A percentile compares a stretch with the other conserved stretches of the same genome.
Conservation (phyloP, 2,329 filamentous ascomycete species). For the Pseudonectria buxi region DNA sequence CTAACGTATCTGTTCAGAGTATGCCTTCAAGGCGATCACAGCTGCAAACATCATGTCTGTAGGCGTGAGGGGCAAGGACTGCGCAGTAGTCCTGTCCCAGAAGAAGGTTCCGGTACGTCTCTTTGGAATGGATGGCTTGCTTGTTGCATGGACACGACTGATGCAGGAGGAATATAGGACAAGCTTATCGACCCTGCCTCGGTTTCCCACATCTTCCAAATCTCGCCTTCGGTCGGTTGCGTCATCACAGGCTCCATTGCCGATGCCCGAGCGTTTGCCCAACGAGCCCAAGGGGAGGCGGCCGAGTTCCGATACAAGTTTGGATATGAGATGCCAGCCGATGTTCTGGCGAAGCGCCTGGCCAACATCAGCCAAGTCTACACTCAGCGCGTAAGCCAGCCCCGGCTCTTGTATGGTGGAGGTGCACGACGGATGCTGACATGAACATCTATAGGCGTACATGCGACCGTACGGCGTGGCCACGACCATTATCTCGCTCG, state of each 20-base stretch:
- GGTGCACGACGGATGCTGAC: slow-evolving; percentile 18
- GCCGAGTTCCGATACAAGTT: slow-evolving; percentile 98
- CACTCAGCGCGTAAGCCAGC: slow-evolving; percentile 72
- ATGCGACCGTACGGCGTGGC: slow-evolving; percentile 97
- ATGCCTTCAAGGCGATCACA: slow-evolving; percentile 99
- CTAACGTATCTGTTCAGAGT: slow-evolving; percentile 57
- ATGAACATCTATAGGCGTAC: slow-evolving; percentile 57
- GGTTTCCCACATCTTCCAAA: slow-evolving; percentile 94
- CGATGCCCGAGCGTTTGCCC: slow-evolving; percentile 88
- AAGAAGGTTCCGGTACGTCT: slow-evolving; percentile 95
- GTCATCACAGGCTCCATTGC: slow-evolving; percentile 99
- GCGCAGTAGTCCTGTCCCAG: slow-evolving; percentile 93
- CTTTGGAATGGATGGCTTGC: neutral
- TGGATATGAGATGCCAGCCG: slow-evolving; percentile 99
- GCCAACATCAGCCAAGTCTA: slow-evolving; percentile 99
- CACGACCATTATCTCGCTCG: slow-evolving; percentile 88
- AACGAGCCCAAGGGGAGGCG: slow-evolving; percentile 88
- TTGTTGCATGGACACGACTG: slow-evolving; percentile 10
- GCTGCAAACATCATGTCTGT: slow-evolving; percentile 98
- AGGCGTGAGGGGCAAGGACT: slow-evolving; percentile 92
- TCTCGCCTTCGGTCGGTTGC: slow-evolving; percentile 92
- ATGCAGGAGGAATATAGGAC: slow-evolving; percentile 53
- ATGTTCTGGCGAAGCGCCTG: slow-evolving; percentile 90
- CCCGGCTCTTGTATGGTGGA: slow-evolving; percentile 7
- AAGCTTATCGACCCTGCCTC: slow-evolving; percentile 98